A percentile compares a stretch with the other conserved stretches of the same genome.
Evolutionary conservation across 1,139 yeast genomes (phyloP).

Genomic region (Geotrichum fermentans): DNA sequence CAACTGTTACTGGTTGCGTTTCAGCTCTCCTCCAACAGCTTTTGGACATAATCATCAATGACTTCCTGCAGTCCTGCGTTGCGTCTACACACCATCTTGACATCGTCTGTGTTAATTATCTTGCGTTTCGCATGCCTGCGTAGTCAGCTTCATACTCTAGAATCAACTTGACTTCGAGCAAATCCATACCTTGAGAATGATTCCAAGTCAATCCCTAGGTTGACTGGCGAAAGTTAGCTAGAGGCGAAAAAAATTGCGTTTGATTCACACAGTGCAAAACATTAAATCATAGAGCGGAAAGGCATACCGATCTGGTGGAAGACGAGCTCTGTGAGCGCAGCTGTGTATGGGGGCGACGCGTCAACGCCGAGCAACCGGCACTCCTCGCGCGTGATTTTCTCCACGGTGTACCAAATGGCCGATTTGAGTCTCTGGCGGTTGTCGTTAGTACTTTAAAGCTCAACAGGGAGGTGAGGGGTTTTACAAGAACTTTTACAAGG

Average conservation of each 20-base stretch:
- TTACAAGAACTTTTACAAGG: no score
- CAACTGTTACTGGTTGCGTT: no score
- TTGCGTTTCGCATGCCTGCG: conserved; percentile 33
- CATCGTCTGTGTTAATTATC: conserved; percentile 30
- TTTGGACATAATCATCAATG: conserved; percentile 26
- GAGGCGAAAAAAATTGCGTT: no score
- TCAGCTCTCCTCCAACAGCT: conserved; percentile 13
- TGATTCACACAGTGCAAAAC: not conserved
- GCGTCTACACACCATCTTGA: conserved; percentile 34
- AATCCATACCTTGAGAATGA: conserved; percentile 29
- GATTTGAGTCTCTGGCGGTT: conserved; percentile 31
- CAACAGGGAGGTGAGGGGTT: no score
- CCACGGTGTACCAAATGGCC: conserved; percentile 33
- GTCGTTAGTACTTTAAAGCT: no score
- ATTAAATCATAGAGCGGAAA: not conserved
- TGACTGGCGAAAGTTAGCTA: no score
- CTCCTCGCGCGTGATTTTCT: conserved; percentile 33
- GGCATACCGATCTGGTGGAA: conserved; percentile 32
- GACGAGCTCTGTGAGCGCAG: conserved; percentile 34
- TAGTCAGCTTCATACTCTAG: no score
- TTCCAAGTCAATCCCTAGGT: conserved; percentile 31
- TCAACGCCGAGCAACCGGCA: conserved; percentile 25
- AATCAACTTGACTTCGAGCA: not conserved
- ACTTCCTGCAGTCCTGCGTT: conserved; percentile 31
- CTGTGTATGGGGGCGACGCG: conserved; percentile 33